A percentile compares a stretch with the other conserved stretches of the same genome.
phyloP scores from a whole-genome alignment of 2,329 filamentous ascomycete species.

The Aspergillus fijiensis region DNA sequence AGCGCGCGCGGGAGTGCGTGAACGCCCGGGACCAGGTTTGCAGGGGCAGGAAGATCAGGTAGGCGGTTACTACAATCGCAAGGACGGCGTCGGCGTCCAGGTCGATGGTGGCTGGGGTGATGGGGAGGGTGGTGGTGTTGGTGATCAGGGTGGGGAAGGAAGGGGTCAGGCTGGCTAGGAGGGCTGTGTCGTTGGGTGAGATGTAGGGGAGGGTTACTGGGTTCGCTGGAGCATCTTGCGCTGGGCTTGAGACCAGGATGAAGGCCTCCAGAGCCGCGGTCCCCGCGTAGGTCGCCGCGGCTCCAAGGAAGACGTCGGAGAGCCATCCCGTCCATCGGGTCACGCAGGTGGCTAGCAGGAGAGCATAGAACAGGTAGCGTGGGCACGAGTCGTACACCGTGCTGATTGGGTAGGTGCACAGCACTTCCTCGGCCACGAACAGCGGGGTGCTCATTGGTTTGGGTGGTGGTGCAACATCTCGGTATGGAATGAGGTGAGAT shows the following conservation, averaged over 20 bases:
- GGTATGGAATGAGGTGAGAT: background rate
- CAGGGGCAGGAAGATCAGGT: constrained; percentile 35
- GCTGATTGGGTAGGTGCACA: constrained; percentile 35
- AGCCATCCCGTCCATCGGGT: constrained; percentile 35
- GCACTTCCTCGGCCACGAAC: constrained; percentile 32
- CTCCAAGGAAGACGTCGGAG: constrained; percentile 32
- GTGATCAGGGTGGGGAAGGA: constrained; percentile 26
- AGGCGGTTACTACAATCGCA: constrained; percentile 36
- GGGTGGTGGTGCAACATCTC: background rate
- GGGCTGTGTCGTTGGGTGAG: constrained; percentile 12
- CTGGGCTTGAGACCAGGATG: constrained; percentile 27
- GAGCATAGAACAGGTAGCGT: constrained; percentile 34
- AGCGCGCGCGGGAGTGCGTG: constrained; percentile 26
- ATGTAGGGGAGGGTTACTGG: constrained; percentile 27
- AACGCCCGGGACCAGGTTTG: constrained; percentile 35
- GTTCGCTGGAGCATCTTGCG: constrained; percentile 9
- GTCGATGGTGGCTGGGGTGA: constrained; percentile 32
- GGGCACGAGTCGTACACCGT: constrained; percentile 35
- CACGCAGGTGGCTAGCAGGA: constrained; percentile 29
- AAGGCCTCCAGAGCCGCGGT: constrained; percentile 34
- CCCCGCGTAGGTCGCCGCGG: constrained; percentile 34
- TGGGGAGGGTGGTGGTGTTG: constrained; percentile 13
- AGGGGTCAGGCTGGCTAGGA: background rate
- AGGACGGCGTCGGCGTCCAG: constrained; percentile 35
- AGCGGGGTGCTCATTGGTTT: constrained; percentile 4